Evolutionary conservation across 495 filamentous ascomycete genomes (phyloP).

Genomic region (Pyrenula massariospora): DNA sequence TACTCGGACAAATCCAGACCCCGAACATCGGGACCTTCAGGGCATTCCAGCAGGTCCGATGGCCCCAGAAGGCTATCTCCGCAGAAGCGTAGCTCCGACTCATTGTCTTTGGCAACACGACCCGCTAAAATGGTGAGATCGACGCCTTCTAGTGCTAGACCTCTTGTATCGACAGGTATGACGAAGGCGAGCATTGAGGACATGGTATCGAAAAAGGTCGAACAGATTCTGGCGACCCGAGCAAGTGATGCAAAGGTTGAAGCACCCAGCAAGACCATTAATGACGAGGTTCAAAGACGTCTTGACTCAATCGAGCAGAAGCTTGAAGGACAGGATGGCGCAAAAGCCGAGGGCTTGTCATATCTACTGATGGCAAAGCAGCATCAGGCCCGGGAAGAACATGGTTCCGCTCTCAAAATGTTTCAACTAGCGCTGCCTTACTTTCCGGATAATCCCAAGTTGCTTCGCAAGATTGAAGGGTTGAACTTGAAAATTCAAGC

Average conservation of each 20-base stretch:
- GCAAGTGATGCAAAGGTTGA: conserved; percentile 30
- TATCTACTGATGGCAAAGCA: conserved; percentile 86
- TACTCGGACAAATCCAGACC: conserved; percentile 59
- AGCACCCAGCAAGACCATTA: conserved; percentile 45
- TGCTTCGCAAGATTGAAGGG: conserved; percentile 62
- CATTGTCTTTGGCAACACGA: conserved; percentile 14
- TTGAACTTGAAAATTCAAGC: conserved; percentile 49
- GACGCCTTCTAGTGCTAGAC: conserved; percentile 6
- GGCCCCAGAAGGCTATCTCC: conserved; percentile 25
- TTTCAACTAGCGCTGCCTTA: conserved; percentile 73
- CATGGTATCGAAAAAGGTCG: conserved; percentile 82
- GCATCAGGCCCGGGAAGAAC: conserved; percentile 71
- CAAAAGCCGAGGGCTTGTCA: conserved; percentile 66
- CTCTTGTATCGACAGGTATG: conserved; percentile 20
- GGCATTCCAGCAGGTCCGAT: conserved; percentile 28
- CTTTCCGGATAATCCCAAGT: conserved; percentile 79
- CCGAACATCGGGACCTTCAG: conserved; percentile 16
- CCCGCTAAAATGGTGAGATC: conserved; percentile 24
- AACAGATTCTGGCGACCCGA: conserved; percentile 70
- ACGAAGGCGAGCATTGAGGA: conserved; percentile 77
- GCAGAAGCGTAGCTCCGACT: conserved; percentile 14
- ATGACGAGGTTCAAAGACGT: conserved; percentile 65
- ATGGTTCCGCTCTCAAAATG: conserved; percentile 67
- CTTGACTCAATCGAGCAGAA: conserved; percentile 76
- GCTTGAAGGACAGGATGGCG: conserved; percentile 65